Base-by-base conservation (phyloP, 768 basidiomycete genomes). In the Serpula lacrymans region DNA sequence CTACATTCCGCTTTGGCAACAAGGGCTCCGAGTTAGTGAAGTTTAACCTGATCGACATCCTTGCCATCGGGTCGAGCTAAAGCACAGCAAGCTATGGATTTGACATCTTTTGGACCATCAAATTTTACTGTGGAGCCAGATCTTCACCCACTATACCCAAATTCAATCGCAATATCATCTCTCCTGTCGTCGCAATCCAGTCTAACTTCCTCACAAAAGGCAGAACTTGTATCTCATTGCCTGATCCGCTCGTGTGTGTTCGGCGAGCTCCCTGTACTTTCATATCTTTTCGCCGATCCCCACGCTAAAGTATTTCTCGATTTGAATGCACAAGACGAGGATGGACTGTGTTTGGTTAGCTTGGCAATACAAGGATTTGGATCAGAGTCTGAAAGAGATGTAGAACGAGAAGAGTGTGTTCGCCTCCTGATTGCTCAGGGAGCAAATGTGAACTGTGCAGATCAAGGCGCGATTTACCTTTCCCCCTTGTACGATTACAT, bases 341-440 rank as follows among this genome's bases (percentile, higher is more conserved):
- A 97, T 48, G 90, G 89, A 10, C 70, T 91, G 32, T 82, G 85
- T 18, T 66, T 92, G 46, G 72, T 93, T 67, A 84, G 86, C 57
- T 71, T 79, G 41, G 67, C 82, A 20, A 87, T 90, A 50, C 79
- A 88, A 47, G 88, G 88, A 9, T 91, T 91, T 56, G 84, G 87
- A 27, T 77, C 80, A 20, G 88, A 89, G 39, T 76, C 77, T 14
- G 89, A 91, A 48, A 77, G 85, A 42, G 85, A 91, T 42, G 77
- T 94, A 31, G 94, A 97, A 54, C 75, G 88, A 48, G 93, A 96
- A 62, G 92, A 96, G 60, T 88, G 85, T 50, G 84, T 93, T 6
- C 72, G 91, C 42, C 64, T 88, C 33, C 70, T 95, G 29, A 78
- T 89, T 10, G 71, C 78, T 33, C 87, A 87, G 59, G 89, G 91